Base-by-base conservation (phyloP, 139 green algal genomes). In the Tetratostichococcus sp. region DNA sequence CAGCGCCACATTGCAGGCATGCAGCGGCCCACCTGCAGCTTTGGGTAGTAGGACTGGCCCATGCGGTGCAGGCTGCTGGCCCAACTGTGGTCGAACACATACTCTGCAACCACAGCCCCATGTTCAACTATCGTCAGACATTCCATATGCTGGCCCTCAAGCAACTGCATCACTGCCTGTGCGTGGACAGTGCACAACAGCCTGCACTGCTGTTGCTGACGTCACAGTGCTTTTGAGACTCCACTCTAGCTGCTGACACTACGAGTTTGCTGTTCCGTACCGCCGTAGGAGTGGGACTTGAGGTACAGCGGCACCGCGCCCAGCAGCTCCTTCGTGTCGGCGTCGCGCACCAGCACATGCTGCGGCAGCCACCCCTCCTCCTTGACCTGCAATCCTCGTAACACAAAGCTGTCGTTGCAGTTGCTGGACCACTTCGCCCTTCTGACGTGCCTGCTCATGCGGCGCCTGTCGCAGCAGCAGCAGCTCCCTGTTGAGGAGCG, bases 1-100 rank as follows among this genome's bases (percentile, higher is more conserved):
- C n/a, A n/a, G 39, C 39, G 39, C 39, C 11, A 21, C 39, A 50
- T 6, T 50, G 39, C 39, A 21, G 39, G 8, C 39, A 50, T 50
- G 39, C 8, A 6, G 39, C 39, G 14, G 50, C 50, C 2, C 50
- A 70, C 81, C 82, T 95, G 94, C 43, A 98, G 86, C 82, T 97
- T 98, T 3, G 93, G 94, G 67, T 97, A 97, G 82, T 97, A 97
- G 32, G 35, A 23, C 23, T 80, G 39, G 28, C 82, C 84, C n/a
- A 77, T 72, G 17, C 66, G 58, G 62, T 33, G 66, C 31, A 39
- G 32, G 31, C 75, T 35, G 33, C 59, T 23, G 25, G 80, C 73
- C 42, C 77, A 85, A 39, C 30, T 72, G 35, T 81, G 73, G 77
- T 97, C 92, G 79, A 97, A 97, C 2, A 97, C 91, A 70, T 97